A percentile compares a stretch with the other conserved stretches of the same genome.
These are phyloP conservation scores for Malassezia vespertilionis DNA, from an alignment of 1,284 basidiomycete species.

Conservation along the genomic window DNA sequence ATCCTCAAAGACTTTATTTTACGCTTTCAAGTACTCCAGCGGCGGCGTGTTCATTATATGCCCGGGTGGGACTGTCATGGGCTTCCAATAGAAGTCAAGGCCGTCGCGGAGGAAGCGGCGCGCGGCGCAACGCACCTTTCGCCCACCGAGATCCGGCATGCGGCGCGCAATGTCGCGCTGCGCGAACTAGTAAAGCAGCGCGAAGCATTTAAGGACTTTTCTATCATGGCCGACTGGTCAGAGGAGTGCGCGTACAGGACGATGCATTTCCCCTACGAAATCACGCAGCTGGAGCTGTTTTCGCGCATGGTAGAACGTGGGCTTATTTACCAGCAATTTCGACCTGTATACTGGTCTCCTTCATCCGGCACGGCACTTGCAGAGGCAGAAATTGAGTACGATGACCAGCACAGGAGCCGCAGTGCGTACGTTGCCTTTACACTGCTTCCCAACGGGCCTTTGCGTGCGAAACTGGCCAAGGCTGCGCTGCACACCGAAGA, in stretches of 20 bases:
- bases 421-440: constrained; percentile 76
- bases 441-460: constrained; percentile 13
- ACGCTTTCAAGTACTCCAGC: constrained; percentile 70
- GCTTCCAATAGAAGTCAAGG: constrained; percentile 61
- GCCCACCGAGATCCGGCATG: constrained; percentile 56
- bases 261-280: constrained; percentile 68
- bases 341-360: constrained; percentile 90
- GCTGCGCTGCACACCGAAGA: constrained; percentile 38
- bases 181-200: constrained; percentile 68
- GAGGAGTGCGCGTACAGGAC: constrained; percentile 60
- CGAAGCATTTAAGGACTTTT: constrained; percentile 68
- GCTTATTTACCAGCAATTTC: constrained; percentile 71
- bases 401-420: constrained; percentile 73
- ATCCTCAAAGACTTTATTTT: constrained; percentile 93
- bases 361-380: constrained; percentile 87
- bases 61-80: constrained; percentile 99
- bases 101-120: constrained; percentile 20
- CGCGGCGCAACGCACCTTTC: constrained; percentile 54
- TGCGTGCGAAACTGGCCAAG: constrained; percentile 7
- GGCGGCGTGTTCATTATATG: constrained; percentile 70
- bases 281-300: constrained; percentile 76
- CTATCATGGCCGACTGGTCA: constrained; percentile 86
- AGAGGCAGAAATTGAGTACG: constrained; percentile 86
- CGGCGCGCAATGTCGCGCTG: constrained; percentile 64
- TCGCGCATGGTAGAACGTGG: constrained; percentile 69